Evolutionary conservation across 768 basidiomycete species (phyloP).

Genomic region (Antrodiella citrinella): DNA sequence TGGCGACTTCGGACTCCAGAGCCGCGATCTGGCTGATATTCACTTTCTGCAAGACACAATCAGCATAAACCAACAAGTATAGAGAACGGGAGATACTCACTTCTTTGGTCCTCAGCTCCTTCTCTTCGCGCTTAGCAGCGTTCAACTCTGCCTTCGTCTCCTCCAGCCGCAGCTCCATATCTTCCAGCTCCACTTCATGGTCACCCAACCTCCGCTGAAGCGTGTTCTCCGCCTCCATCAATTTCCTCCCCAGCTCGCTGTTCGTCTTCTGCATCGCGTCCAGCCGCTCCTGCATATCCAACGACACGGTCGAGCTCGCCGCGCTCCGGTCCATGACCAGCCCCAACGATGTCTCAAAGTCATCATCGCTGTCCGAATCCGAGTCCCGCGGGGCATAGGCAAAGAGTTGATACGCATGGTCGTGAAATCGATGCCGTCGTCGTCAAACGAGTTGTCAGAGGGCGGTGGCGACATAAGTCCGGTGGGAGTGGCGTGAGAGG

Average conservation of each 20-base stretch:
- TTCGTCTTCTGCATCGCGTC: constrained; percentile 71
- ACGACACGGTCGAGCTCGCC: constrained; percentile 55
- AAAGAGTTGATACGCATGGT: constrained; percentile 40
- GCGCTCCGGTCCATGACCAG: constrained; percentile 53
- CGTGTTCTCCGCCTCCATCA: constrained; percentile 66
- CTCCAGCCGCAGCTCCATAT: constrained; percentile 69
- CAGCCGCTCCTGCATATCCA: constrained; percentile 65
- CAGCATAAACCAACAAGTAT: constrained; percentile 13
- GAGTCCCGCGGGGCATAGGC: constrained; percentile 46
- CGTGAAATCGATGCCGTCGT: constrained; percentile 26
- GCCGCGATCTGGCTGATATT: constrained; percentile 57
- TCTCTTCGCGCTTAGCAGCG: constrained; percentile 83
- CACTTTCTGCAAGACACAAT: constrained; percentile 38
- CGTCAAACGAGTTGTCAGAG: constrained; percentile 32
- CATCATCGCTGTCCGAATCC: constrained; percentile 46
- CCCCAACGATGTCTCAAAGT: constrained; percentile 41
- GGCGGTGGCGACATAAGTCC: constrained; percentile 31
- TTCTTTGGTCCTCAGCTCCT: constrained; percentile 85
- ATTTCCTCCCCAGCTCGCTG: constrained; percentile 63
- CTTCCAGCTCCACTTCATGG: constrained; percentile 78
- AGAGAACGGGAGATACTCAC: constrained; percentile 36
- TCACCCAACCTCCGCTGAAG: constrained; percentile 60
- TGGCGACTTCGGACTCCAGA: constrained; percentile 74
- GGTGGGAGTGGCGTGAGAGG: constrained; percentile 32
- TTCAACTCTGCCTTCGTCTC: constrained; percentile 71